Conservation (phyloP, 2,329 filamentous ascomycete species). For the Nothophoma quercina region DNA sequence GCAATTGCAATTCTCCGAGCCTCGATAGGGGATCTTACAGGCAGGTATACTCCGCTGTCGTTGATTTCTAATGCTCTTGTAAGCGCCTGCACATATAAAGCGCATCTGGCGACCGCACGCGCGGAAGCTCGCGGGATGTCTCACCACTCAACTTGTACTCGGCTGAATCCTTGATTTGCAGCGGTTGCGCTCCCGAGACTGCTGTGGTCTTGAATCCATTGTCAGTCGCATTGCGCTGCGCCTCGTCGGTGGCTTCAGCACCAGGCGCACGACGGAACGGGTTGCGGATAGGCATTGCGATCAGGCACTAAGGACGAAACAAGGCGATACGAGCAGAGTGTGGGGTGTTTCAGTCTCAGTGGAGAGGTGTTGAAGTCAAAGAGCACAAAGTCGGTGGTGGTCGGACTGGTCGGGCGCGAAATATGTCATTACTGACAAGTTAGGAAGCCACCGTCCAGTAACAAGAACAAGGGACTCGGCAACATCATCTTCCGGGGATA, state of each 20-base stretch:
- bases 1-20: slow-evolving; percentile 1
- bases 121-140: slow-evolving; percentile 24
- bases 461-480: slow-evolving; percentile 12
- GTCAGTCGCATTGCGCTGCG: slow-evolving; percentile 42
- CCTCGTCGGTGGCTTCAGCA: slow-evolving; percentile 43
- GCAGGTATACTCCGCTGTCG: slow-evolving; percentile 92
- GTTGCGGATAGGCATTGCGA: slow-evolving; percentile 52
- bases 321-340: slow-evolving; percentile 26
- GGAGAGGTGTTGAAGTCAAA: slow-evolving; percentile 25
- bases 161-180: slow-evolving; percentile 55
- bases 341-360: slow-evolving; percentile 27
- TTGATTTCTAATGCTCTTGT: slow-evolving; percentile 76
- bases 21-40: slow-evolving; percentile 63
- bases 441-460: slow-evolving; percentile 16
- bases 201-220: slow-evolving; percentile 43
- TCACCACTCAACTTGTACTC: slow-evolving; percentile 63
- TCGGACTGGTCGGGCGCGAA: slow-evolving; percentile 15
- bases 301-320: slow-evolving; percentile 19
- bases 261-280: slow-evolving; percentile 49
- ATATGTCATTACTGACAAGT: slow-evolving; percentile 16
- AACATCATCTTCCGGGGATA: slow-evolving; percentile 10
- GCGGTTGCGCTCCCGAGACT: slow-evolving; percentile 49
- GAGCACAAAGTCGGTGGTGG: slow-evolving; percentile 12
- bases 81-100: slow-evolving; percentile 32
- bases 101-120: neutral